Conservation (phyloP, 768 basidiomycete genomes). For the Tremella yokohamensis region DNA sequence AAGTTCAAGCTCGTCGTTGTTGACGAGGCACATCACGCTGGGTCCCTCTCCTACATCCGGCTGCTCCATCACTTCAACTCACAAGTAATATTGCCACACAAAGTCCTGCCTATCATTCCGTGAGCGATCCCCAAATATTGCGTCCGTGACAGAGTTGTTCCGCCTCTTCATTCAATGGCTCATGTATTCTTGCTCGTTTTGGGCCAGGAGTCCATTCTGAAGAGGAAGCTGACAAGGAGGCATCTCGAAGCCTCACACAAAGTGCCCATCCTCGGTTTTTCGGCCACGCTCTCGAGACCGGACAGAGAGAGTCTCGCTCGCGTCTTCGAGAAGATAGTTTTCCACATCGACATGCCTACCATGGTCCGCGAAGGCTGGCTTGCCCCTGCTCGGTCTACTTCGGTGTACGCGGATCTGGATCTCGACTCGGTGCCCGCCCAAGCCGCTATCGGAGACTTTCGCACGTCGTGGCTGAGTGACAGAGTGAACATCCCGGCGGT, state of each 20-base stretch:
- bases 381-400: slow-evolving; percentile 78
- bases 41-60: slow-evolving; percentile 71
- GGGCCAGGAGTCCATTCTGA: too few relatives aligned
- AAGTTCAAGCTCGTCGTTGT: slow-evolving; percentile 72
- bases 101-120: too few relatives aligned
- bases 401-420: slow-evolving; percentile 70
- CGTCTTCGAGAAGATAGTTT: slow-evolving; percentile 86
- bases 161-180: too few relatives aligned
- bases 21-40: slow-evolving; percentile 94
- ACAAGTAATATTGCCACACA: background rate
- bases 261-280: slow-evolving; percentile 87
- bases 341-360: slow-evolving; percentile 80
- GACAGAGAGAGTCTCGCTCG: slow-evolving; percentile 83
- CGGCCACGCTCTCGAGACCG: slow-evolving; percentile 88
- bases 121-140: too few relatives aligned
- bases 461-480: slow-evolving; percentile 68
- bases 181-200: too few relatives aligned
- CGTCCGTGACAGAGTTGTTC: too few relatives aligned
- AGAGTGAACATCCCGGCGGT: slow-evolving; percentile 76
- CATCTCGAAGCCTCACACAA: slow-evolving; percentile 5
- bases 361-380: slow-evolving; percentile 95
- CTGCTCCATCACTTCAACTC: background rate
- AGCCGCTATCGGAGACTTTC: slow-evolving; percentile 77
- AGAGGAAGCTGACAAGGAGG: too few relatives aligned
- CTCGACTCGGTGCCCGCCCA: slow-evolving; percentile 62